Percentiles rank a stretch among this genome's conserved stretches.
Conservation (phyloP, 129 eudicot species). For the Erigeron canadensis region DNA sequence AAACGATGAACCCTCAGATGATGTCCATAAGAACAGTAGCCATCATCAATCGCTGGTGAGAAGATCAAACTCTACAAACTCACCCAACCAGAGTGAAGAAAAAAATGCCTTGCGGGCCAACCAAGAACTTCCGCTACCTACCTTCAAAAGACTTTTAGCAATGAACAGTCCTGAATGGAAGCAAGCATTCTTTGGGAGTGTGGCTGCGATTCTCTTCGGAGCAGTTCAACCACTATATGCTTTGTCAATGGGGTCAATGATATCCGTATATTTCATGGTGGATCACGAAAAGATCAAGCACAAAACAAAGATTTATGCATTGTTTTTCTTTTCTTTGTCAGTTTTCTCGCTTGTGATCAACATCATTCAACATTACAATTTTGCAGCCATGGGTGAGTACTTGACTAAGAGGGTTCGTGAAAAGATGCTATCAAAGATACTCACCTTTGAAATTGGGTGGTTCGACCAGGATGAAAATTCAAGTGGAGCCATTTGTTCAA, state of each 20-base stretch:
- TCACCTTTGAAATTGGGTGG: conserved; percentile 94
- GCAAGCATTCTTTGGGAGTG: conserved; percentile 58
- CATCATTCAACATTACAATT: conserved; percentile 69
- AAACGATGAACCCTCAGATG: conserved; percentile 21
- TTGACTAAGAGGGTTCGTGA: conserved; percentile 86
- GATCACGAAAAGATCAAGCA: conserved; percentile 62
- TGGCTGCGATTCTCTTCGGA: conserved; percentile 64
- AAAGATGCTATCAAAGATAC: conserved; percentile 81
- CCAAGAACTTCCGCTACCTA: conserved; percentile 53
- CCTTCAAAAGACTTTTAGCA: conserved; percentile 71
- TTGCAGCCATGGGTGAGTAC: conserved; percentile 94
- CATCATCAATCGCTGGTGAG: conserved; percentile 53
- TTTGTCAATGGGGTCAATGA: conserved; percentile 77
- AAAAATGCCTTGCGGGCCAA: not conserved
- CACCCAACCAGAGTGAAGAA: conserved; percentile 35
- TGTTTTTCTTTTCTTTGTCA: conserved; percentile 62
- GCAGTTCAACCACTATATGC: conserved; percentile 86
- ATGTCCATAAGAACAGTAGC: conserved; percentile 49
- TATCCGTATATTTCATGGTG: conserved; percentile 66
- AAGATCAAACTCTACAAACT: conserved; percentile 65
- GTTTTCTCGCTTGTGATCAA: conserved; percentile 60
- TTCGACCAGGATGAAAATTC: conserved; percentile 83
- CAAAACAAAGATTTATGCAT: conserved; percentile 55
- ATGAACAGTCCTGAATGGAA: conserved; percentile 91
- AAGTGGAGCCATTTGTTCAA: conserved; percentile 75